Base-by-base conservation (phyloP, 2,329 filamentous ascomycete species). In the Phaeosphaeriaceae sp. region DNA sequence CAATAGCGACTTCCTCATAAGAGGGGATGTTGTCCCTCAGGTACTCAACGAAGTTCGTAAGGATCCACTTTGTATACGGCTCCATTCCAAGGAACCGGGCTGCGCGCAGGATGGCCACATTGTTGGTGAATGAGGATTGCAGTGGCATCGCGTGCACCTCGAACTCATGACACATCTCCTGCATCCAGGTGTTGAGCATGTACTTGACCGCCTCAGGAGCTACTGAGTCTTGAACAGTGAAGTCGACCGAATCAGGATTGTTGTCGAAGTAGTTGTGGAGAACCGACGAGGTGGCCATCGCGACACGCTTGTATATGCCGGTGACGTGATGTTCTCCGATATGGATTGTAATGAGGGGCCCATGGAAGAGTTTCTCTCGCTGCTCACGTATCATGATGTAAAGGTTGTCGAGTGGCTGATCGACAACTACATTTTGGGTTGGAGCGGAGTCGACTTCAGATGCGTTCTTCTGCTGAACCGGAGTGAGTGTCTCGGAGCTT, bases 81-180 rank as follows among this genome's bases (percentile, higher is more conserved):
- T 65, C 53, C 65, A 68, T 66, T 0, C 61, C 61, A 1, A 68
- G 27, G 9, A 61, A 31, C n/a, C 54, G 63, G 15, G 59, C 48
- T 7, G 63, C 58, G 9, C 58, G 53, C 1, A 66, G 40, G 0
- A 66, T 17, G 2, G 58, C 54, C 2, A 66, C 36, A n/a, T 66
- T 49, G 20, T 55, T 36, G 7, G 11, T 36, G 17, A 61, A 66
- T 0, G 36, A 54, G 2, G 54, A 42, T 19, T 54, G 51, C 13
- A 47, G 27, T 2, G 41, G 53, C 3, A 62, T 46, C 4, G 53
- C 54, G 36, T 51, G 33, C 0, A 57, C 56, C 31, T 64, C 53
- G 36, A 62, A 66, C n/a, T 42, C 44, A 1, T 57, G 36, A 13
- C 53, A 49, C 2, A 48, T 62, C 15, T 51, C 48, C 1, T 33